phyloP scores from a whole-genome alignment of 1,139 yeast genomes.

The Yamadazyma oceani region DNA sequence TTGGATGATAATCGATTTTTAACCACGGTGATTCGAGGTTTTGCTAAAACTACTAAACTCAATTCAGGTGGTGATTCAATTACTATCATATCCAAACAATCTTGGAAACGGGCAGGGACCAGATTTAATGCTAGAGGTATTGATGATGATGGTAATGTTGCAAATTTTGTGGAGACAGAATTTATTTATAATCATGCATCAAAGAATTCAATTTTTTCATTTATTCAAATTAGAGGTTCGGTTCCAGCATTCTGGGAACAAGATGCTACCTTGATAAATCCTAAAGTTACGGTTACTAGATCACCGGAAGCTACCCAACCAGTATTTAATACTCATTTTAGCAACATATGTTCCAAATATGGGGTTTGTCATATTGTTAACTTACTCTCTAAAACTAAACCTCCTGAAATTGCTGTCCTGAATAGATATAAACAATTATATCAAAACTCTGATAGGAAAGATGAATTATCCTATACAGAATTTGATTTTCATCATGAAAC shows the following conservation, averaged over 20 bases:
- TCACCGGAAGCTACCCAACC: slow-evolving; percentile 93
- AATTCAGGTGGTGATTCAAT: slow-evolving; percentile 56
- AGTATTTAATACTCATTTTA: slow-evolving; percentile 80
- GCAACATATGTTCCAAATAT: slow-evolving; percentile 64
- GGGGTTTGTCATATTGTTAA: slow-evolving; percentile 88
- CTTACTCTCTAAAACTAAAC: slow-evolving; percentile 68
- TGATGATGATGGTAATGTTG: slow-evolving; percentile 93
- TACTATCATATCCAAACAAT: slow-evolving; percentile 86
- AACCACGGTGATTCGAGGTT: slow-evolving; percentile 92
- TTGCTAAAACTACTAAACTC: slow-evolving; percentile 75
- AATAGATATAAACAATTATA: slow-evolving; percentile 64
- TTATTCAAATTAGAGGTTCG: slow-evolving; percentile 87
- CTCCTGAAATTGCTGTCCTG: slow-evolving; percentile 74
- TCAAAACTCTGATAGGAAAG: slow-evolving; percentile 37
- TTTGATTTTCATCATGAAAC: slow-evolving; percentile 96
- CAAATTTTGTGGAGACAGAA: slow-evolving; percentile 96
- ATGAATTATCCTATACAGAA: slow-evolving; percentile 64
- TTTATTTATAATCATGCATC: slow-evolving; percentile 58
- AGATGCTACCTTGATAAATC: slow-evolving; percentile 78
- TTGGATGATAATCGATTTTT: slow-evolving; percentile 78
- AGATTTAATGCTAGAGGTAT: slow-evolving; percentile 92
- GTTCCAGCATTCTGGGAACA: slow-evolving; percentile 99
- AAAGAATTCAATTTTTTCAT: slow-evolving; percentile 59
- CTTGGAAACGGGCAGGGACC: slow-evolving; percentile 96
- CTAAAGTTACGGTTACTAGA: slow-evolving; percentile 84